These are phyloP conservation scores for Chenopodium berlandieri DNA, from an alignment of 148 eudicot species.

Conservation along the genomic window DNA sequence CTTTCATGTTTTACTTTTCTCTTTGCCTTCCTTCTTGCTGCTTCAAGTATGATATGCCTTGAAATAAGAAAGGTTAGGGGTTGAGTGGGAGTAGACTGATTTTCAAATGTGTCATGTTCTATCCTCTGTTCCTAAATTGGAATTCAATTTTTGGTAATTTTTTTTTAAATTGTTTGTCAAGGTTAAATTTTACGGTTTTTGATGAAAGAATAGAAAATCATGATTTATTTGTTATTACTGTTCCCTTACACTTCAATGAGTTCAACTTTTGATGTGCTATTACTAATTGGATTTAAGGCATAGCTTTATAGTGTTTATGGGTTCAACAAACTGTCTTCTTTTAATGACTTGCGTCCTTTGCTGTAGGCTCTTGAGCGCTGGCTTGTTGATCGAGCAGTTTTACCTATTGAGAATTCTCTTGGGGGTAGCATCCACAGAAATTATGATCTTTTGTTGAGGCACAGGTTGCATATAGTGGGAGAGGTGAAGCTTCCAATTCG, in stretches of 20 bases:
- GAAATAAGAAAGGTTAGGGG: neutral
- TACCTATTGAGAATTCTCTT: constrained; percentile 55
- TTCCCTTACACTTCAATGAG: neutral
- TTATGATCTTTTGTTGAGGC: constrained; percentile 52
- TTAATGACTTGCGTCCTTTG: neutral
- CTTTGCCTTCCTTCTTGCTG: neutral
- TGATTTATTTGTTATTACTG: neutral
- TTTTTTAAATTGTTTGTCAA: neutral
- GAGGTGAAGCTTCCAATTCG: constrained; percentile 58
- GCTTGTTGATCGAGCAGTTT: constrained; percentile 58
- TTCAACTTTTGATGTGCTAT: neutral
- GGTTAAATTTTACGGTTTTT: neutral
- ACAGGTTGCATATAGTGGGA: constrained; percentile 54
- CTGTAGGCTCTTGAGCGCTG: constrained; percentile 52
- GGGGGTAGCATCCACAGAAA: constrained; percentile 64
- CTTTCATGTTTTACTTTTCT: neutral
- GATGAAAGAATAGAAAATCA: neutral
- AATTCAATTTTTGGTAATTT: neutral
- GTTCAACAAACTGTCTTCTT: neutral
- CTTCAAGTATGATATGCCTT: neutral
- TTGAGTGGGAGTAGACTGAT: neutral
- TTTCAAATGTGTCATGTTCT: neutral
- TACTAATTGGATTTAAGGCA: neutral
- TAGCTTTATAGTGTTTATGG: neutral
- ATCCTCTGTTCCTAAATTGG: neutral